Base-by-base conservation (phyloP, 2,329 filamentous ascomycete species). In the Diaporthe sp. region DNA sequence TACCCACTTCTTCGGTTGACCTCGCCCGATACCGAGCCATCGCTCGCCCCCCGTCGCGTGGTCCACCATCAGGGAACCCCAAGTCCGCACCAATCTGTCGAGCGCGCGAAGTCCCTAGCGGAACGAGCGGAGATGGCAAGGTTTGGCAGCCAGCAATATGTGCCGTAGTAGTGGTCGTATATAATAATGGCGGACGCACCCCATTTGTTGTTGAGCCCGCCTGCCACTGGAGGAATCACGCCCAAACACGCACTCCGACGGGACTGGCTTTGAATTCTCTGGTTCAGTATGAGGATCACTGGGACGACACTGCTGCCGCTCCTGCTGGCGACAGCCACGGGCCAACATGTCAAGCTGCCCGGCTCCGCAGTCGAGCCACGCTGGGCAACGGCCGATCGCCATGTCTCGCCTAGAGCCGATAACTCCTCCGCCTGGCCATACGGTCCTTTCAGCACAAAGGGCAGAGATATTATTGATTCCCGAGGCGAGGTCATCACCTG, bases 401-500 rank as follows among this genome's bases (percentile, higher is more conserved):
- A 53, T 80, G 71, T 81, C 80, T 22, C 73, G 77, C 25, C 83
- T 78, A 81, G 73, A 67, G 65, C 72, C 17, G 51, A 17, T 4
- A 76, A 80, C 31, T 78, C 79, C 25, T 77, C 79, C 9, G 53
- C 75, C 9, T 85, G 83, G 83, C 85, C 85, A 2, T 85, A 86
- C 39, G 84, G 80, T 0, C 85, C 85, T n/a, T 83, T 85, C 68
- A 83, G 77, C 63, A 86, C 84, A 0, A 78, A 80, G 31, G 84
- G 84, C 1, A 79, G 84, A 58, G 82, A 86, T 76, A 82, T 86
- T 55, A 79, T 86, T 63, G 83, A 86, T 75, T 79, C 79, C 44
- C 81, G 82, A 2, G 83, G 82, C 34, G 83, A 85, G 2, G 80
- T 80, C 8, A 72, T 85, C 10, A 84, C 81, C 25, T 85, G 82